Conservation (phyloP, 495 filamentous ascomycete genomes). For the Trichocladium uniseriatum region DNA sequence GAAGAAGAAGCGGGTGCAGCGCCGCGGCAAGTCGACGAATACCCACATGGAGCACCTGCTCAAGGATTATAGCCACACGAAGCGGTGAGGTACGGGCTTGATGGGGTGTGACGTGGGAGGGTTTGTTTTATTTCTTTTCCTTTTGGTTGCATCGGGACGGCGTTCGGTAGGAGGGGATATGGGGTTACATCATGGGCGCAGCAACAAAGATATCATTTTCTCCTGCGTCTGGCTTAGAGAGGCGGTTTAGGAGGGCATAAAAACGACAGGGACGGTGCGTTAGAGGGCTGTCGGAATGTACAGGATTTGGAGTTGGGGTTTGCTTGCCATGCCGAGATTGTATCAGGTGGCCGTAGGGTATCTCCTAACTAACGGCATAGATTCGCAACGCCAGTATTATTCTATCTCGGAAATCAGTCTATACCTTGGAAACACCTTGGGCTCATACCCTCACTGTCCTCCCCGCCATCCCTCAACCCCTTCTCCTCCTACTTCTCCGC, state of each 20-base stretch:
- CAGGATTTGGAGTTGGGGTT: too few species aligned
- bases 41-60: slow-evolving; percentile 84
- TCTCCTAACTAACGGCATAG: not conserved
- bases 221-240: not conserved
- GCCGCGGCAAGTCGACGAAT: slow-evolving; percentile 81
- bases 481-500: not conserved
- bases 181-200: not conserved
- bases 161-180: not conserved
- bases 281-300: too few species aligned
- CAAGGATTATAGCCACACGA: slow-evolving; percentile 65
- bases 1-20: slow-evolving; percentile 56
- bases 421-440: too few species aligned
- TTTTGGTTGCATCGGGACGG: not conserved
- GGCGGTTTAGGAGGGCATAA: not conserved
- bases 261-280: too few species aligned
- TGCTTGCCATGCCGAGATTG: not conserved
- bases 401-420: too few species aligned
- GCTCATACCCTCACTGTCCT: not conserved
- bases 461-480: not conserved
- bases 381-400: too few species aligned
- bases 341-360: not conserved
- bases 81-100: slow-evolving; percentile 19
- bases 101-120: not conserved
- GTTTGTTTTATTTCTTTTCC: not conserved
- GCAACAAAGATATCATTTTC: too few species aligned